A percentile compares a stretch with the other conserved stretches of the same genome.
Evolutionary conservation across 2,329 filamentous ascomycete species (phyloP).

Genomic region (Aureobasidium mangrovei): DNA sequence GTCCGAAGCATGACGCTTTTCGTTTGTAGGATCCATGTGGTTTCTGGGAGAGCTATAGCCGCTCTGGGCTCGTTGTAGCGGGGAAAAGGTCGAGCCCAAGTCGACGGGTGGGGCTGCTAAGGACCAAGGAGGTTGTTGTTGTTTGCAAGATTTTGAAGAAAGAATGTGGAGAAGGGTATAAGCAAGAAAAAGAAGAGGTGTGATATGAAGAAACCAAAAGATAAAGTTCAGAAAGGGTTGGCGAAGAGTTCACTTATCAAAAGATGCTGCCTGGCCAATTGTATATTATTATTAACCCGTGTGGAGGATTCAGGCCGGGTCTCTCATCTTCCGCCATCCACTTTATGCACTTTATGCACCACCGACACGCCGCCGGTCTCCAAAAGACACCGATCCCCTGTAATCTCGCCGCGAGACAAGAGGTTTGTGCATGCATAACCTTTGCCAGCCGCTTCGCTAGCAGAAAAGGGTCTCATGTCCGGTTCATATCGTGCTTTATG

Average conservation of each 20-base stretch:
- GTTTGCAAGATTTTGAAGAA: not conserved
- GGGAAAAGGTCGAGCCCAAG: not conserved
- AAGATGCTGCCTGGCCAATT: too few relatives aligned
- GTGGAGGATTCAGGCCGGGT: not conserved
- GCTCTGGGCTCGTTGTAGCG: not conserved
- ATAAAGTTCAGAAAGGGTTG: too few relatives aligned
- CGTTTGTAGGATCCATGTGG: not conserved
- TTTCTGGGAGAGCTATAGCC: slow-evolving; percentile 2
- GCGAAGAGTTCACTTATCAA: too few relatives aligned
- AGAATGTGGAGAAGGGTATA: not conserved
- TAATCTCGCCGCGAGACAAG: too few relatives aligned
- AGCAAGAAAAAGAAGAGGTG: too few relatives aligned
- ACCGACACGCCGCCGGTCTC: not conserved
- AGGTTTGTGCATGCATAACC: not conserved
- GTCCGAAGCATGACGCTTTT: not conserved
- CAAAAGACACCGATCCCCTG: not conserved
- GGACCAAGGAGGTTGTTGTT: too few relatives aligned
- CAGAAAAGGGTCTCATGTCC: too few relatives aligned
- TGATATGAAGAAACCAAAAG: too few relatives aligned
- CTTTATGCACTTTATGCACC: not conserved
- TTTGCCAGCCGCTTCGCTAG: too few relatives aligned
- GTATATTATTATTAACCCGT: not conserved
- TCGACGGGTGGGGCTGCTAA: too few relatives aligned
- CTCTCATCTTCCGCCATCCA: not conserved
- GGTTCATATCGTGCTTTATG: too few relatives aligned